Conservation (phyloP, 108 stramenopile species). For the Fragilaria crotonensis region DNA sequence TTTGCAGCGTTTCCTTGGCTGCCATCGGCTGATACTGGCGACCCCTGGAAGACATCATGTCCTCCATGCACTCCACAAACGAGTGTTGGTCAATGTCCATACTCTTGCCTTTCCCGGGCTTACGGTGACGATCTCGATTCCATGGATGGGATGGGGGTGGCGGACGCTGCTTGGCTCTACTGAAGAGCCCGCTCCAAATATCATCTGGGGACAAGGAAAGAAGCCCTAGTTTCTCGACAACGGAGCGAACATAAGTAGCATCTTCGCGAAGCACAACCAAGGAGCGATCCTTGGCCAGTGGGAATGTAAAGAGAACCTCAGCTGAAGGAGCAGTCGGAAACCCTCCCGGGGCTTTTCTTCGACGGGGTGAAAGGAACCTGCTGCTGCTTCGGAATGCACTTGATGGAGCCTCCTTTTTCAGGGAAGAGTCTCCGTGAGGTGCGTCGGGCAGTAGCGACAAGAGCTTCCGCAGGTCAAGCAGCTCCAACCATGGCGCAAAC, state of each 20-base stretch:
- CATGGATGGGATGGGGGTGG: not conserved
- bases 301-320: conserved; percentile 78
- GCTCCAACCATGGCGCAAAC: conserved; percentile 88
- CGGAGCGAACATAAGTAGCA: conserved; percentile 70
- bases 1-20: conserved; percentile 40
- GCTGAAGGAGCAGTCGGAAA: conserved; percentile 10
- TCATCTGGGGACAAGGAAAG: conserved; percentile 51
- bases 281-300: conserved; percentile 69
- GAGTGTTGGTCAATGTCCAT: conserved; percentile 48
- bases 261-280: conserved; percentile 76
- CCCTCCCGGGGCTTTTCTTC: not conserved
- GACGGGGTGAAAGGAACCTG: not conserved
- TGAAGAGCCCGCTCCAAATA: conserved; percentile 40
- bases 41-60: conserved; percentile 21
- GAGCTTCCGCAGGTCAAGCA: conserved; percentile 81
- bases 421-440: not conserved
- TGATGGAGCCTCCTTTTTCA: not conserved
- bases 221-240: conserved; percentile 70
- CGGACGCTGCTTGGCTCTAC: conserved; percentile 21
- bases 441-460: conserved; percentile 48
- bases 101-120: conserved; percentile 10
- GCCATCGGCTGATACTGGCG: conserved; percentile 18
- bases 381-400: not conserved
- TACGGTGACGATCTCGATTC: conserved; percentile 11
- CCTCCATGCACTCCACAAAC: conserved; percentile 69